A percentile compares a stretch with the other conserved stretches of the same genome.
These are phyloP conservation scores for Dichotomopilus funicola DNA, from an alignment of 2,329 filamentous ascomycete genomes.

Conservation along the genomic window DNA sequence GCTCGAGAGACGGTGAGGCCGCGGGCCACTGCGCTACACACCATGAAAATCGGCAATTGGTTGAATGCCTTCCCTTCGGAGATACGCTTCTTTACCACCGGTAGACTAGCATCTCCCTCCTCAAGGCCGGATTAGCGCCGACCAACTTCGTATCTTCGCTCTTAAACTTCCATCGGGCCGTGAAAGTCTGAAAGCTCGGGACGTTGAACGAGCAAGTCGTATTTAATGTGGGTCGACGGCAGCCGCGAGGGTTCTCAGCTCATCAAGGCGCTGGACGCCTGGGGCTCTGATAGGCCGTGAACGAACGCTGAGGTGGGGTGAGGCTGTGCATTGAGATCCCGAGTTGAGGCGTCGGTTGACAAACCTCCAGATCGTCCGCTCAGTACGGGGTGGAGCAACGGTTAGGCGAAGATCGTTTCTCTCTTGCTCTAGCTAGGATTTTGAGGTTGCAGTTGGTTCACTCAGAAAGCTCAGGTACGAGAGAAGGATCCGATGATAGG, in stretches of 20 bases:
- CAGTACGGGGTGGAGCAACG: no score
- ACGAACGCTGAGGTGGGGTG: conserved; percentile 14
- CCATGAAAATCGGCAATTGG: not conserved
- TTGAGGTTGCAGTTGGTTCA: no score
- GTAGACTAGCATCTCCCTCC: not conserved
- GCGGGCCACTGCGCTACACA: no score
- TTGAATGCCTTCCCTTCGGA: no score
- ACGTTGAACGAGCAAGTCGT: conserved; percentile 2
- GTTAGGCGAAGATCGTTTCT: not conserved
- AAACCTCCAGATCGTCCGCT: not conserved
- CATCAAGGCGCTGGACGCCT: not conserved
- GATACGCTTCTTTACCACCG: not conserved
- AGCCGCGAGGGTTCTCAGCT: conserved; percentile 9
- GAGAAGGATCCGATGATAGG: no score
- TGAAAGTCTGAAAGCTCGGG: not conserved
- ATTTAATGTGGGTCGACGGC: not conserved
- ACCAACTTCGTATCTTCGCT: conserved; percentile 3
- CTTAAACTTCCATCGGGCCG: not conserved
- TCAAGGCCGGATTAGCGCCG: not conserved
- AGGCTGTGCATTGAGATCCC: conserved; percentile 19
- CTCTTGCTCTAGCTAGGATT: not conserved
- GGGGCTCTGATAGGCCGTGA: conserved; percentile 17
- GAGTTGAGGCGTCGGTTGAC: not conserved
- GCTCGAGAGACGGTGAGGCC: no score
- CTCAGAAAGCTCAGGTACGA: no score